Evolutionary conservation across 371 early-diverging fungal species (phyloP), one percentile per base, ranked within the genome.

Genomic region (Lichtheimia ramosa): DNA sequence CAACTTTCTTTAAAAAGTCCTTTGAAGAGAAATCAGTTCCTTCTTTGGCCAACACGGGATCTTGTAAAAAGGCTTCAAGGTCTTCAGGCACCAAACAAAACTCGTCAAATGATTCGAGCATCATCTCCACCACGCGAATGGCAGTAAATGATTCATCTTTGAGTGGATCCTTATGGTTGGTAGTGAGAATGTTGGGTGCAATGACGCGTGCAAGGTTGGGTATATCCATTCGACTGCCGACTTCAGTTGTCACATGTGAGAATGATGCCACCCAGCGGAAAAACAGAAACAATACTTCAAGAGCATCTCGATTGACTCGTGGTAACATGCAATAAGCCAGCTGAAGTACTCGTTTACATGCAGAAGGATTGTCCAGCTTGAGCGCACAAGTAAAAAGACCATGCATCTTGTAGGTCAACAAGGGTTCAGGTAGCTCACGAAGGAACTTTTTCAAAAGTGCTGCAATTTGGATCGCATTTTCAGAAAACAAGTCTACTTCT

Each of bases 381-480:
- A 57, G 89, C 20, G 91, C 84, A 12, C 83, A 80, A 49, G 94
- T 78, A 64, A 98, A 95, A 12, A 97, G 70, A 6, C 86, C 83
- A 65, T 93, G 89, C 52, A 97, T 77, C 64, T 88, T 84, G 70
- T 90, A 92, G 1, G 97, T 94, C 64, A 97, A 76, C n/a, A 98
- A 70, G 0, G 98, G 98, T 55, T 98, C 98, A 0, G 98, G 97
- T 64, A 97, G 63, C 24, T 97, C 96, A 14, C 97, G 87, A 63
- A 97, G 69, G 56, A 95, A 98, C 75, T 93, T 96, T 58, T 97
- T 97, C 63, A 98, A 71, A 40, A 98, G 72, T 4, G 98, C 98
- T 0, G 98, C 97, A 15, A 96, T 82, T 66, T 96, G 97, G 28
- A 98, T 88, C 0, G 91, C 84, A 63, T 88, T 90, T 34, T 95